phyloP scores from a whole-genome alignment of 805 yeast genomes.

The Clavispora asparagi region DNA sequence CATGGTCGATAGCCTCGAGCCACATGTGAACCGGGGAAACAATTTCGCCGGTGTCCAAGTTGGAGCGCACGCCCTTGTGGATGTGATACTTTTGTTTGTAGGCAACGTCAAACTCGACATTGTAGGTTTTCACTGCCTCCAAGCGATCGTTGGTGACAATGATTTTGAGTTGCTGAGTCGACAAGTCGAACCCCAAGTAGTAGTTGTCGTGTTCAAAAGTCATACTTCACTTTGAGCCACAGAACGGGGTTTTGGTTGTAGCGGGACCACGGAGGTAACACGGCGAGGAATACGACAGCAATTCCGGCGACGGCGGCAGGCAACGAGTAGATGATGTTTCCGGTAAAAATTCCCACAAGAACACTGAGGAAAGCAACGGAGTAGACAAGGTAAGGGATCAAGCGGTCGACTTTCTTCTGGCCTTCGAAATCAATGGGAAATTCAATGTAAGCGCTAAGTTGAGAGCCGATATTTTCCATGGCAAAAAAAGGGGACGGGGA shows the following conservation, averaged over 20 bases:
- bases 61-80: constrained; percentile 64
- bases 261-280: constrained; percentile 55
- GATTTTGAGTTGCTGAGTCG: constrained; percentile 85
- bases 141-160: constrained; percentile 56
- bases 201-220: constrained; percentile 10
- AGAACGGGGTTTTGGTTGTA: constrained; percentile 46
- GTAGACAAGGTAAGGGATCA: constrained; percentile 21
- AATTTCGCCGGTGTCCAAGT: constrained; percentile 53
- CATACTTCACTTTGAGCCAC: constrained; percentile 41
- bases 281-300: constrained; percentile 25
- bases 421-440: constrained; percentile 50
- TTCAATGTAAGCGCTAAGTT: constrained; percentile 15
- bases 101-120: constrained; percentile 69
- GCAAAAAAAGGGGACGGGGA: neutral
- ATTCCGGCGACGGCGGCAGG: constrained; percentile 33
- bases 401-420: constrained; percentile 39
- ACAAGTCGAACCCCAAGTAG: constrained; percentile 75
- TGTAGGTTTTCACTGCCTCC: constrained; percentile 48
- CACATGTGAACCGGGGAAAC: constrained; percentile 85
- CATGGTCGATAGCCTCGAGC: constrained; percentile 73
- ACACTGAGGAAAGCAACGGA: constrained; percentile 32
- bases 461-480: constrained; percentile 14
- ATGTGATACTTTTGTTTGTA: constrained; percentile 54
- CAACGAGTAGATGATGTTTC: constrained; percentile 37
- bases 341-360: constrained; percentile 43